Percentiles rank a stretch among this genome's conserved stretches.
These are phyloP conservation scores for Leccinum angustisporum DNA, from an alignment of 1,284 basidiomycete species.

Conservation along the genomic window DNA sequence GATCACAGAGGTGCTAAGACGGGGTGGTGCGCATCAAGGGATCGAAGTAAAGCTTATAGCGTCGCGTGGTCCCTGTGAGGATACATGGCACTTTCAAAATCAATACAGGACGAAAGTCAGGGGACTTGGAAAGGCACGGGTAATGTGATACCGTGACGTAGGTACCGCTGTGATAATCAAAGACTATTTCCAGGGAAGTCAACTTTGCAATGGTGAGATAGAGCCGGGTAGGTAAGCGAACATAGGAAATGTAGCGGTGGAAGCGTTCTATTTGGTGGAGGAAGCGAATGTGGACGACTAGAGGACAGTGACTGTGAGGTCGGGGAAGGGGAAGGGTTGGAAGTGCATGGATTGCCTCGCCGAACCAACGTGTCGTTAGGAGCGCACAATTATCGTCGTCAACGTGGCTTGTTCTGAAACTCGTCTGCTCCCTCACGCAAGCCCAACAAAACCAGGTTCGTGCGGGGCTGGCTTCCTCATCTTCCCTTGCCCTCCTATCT, in stretches of 20 bases:
- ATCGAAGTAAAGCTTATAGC: constrained; percentile 38
- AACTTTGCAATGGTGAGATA: constrained; percentile 36
- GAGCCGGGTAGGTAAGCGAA: constrained; percentile 23
- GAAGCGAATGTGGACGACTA: constrained; percentile 30
- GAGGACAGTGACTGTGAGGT: background rate
- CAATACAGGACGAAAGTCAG: constrained; percentile 4
- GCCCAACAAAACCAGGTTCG: constrained; percentile 33
- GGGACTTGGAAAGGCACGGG: background rate
- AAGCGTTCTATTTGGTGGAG: too few relatives aligned
- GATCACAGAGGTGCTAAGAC: constrained; percentile 34
- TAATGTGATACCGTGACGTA: background rate
- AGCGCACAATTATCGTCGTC: constrained; percentile 33
- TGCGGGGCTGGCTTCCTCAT: constrained; percentile 26
- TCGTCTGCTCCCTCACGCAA: constrained; percentile 33
- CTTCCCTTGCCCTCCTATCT: constrained; percentile 13
- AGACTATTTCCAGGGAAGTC: constrained; percentile 34
- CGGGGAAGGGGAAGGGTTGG: constrained; percentile 36
- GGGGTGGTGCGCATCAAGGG: constrained; percentile 25
- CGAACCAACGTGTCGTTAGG: constrained; percentile 33
- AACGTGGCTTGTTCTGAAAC: constrained; percentile 37
- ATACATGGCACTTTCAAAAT: constrained; percentile 44
- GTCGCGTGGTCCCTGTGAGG: constrained; percentile 18
- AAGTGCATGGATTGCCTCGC: constrained; percentile 25
- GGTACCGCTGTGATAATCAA: constrained; percentile 31
- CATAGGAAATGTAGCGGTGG: constrained; percentile 3